Evolutionary conservation across 148 eudicot genomes (phyloP), one percentile per base, ranked within the genome.

Genomic region (Agrostemma githago): DNA sequence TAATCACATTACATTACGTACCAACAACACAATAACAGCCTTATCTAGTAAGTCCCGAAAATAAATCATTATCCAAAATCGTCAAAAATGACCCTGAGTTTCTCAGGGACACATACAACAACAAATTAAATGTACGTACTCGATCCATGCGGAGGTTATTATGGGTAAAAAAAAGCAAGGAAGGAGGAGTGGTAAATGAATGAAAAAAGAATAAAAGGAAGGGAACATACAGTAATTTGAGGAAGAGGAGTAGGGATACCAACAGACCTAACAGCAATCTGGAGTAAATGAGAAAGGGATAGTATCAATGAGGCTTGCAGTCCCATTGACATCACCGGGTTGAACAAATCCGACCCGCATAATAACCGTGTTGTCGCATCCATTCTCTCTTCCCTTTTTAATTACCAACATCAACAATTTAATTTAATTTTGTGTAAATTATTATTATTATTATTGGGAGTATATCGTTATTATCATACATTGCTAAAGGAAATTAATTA

Each of bases 161-260:
- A 26, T 26, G 34, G 34, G 34, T 26, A 59, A n/a, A 2, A 10
- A n/a, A 8, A 19, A 16, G 39, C 6, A n/a, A n/a, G n/a, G n/a
- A n/a, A n/a, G n/a, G n/a, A n/a, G n/a, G n/a, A n/a, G n/a, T 6
- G n/a, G 39, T 3, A 12, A 14, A 72, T 3, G 66, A 59, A n/a
- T n/a, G n/a, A 42, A 40, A 15, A n/a, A n/a, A 6, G 56, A 3
- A 14, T 79, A 75, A 74, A 5, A 8, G 37, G 34, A 2, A 37
- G 11, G 12, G 40, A 78, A 91, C 98, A 82, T 87, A 94, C 97
- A 85, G 90, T 89, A 78, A 95, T 87, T 71, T 95, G 98, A 76
- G 97, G 93, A 59, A 92, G 72, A 65, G 98, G 97, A 2, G 86
- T 85, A n/a, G 98, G 93, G 66, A 86, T 89, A 58, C 98, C 97